Conservation (phyloP, 495 filamentous ascomycete genomes). For the Neurospora sp. region DNA sequence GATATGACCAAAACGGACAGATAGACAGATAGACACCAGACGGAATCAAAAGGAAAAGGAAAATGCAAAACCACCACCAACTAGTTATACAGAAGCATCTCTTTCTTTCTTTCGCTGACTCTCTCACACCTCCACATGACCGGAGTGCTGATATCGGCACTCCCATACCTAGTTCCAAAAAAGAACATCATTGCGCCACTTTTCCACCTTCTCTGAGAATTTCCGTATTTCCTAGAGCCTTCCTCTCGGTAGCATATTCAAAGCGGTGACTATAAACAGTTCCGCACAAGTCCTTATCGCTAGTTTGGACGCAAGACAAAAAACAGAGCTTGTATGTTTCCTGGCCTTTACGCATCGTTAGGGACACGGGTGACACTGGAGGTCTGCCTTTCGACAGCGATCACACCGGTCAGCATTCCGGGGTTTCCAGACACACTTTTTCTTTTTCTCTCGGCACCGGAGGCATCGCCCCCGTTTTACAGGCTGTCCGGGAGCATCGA, state of each 20-base stretch:
- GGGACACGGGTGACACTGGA: not conserved
- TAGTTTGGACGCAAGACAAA: not conserved
- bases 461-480: not conserved
- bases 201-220: not conserved
- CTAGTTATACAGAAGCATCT: conserved; percentile 14
- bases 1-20: not conserved
- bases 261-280: not conserved
- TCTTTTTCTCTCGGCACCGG: not conserved
- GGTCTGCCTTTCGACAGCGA: not conserved
- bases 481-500: not conserved
- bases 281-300: not conserved
- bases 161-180: not conserved
- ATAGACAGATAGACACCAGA: not conserved
- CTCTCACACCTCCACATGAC: not conserved
- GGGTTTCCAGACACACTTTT: not conserved
- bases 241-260: not conserved
- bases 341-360: not conserved
- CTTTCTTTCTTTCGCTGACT: not conserved
- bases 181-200: not conserved
- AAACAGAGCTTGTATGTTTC: not conserved
- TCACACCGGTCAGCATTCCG: not conserved
- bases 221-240: not conserved
- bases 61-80: conserved; percentile 5
- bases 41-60: not conserved
- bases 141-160: not conserved